Evolutionary conservation across 148 eudicot species (phyloP).

Genomic region (Fagopyrum homotropicum): DNA sequence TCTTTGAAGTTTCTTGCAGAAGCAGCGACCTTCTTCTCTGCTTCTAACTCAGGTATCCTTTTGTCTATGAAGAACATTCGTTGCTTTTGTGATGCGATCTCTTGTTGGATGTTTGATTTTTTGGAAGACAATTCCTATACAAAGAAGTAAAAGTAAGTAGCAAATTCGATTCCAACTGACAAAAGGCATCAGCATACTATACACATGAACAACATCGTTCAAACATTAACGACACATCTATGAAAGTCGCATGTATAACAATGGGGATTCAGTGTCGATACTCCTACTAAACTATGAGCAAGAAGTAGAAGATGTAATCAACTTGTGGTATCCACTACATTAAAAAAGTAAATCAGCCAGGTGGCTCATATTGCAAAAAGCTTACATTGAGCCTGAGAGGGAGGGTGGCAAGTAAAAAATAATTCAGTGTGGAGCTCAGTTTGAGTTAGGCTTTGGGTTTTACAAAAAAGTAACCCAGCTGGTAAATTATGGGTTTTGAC

Average conservation of each 20-base stretch:
- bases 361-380: no score
- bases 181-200: background rate
- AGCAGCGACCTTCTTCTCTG: constrained; percentile 81
- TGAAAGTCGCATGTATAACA: background rate
- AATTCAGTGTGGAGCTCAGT: background rate
- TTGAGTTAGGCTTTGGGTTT: background rate
- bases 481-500: no score
- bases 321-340: background rate
- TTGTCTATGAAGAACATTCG: constrained; percentile 58
- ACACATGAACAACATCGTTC: background rate
- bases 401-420: background rate
- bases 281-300: background rate
- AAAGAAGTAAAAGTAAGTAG: background rate
- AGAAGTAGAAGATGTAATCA: background rate
- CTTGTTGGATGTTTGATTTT: constrained; percentile 59
- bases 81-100: constrained; percentile 46
- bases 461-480: background rate
- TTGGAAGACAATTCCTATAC: constrained; percentile 53
- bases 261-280: background rate
- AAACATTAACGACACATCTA: background rate
- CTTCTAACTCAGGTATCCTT: constrained; percentile 68
- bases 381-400: no score
- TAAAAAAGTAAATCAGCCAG: no score
- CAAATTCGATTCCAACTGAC: background rate
- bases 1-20: constrained; percentile 70